Base-by-base conservation (phyloP, 2,329 filamentous ascomycete species). In the Davidsoniella virescens region DNA sequence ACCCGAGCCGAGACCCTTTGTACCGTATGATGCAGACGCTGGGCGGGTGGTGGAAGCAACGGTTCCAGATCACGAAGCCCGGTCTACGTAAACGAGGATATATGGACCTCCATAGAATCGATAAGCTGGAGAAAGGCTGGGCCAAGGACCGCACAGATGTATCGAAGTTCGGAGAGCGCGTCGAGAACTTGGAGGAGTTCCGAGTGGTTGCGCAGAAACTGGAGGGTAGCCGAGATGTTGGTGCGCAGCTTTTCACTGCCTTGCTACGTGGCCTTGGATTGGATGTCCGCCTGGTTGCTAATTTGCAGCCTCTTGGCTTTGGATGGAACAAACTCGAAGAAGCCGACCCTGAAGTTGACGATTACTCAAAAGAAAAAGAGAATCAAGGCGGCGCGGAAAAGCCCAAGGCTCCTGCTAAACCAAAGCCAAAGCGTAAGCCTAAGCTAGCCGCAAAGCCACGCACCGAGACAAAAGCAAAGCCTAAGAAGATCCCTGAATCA, bases 51-150 rank as follows among this genome's bases (percentile, higher is more conserved):
- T 98, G 92, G 92, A 87, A 81, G 61, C 83, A 87, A 58, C 73
- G 80, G 33, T 98, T 94, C 63, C 75, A 70, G 1, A 71, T 92
- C 41, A 86, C 79, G 0, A 75, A 81, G 0, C 87, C 88, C 0
- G 86, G 85, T 0, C 60, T 96, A 18, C 75, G 88, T n/a, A 98
- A 96, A 66, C 73, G 77, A 60, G 92, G 92, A 0, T 96, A 96
- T 61, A 83, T 90, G 68, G 72, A 83, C 0, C 73, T 87, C n/a
- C 72, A 82, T 57, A 73, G 78, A 20, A 67, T 94, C 2, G 81
- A 87, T 57, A 75, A 80, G n/a, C 71, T 92, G 53, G 77, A 82
- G 5, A 79, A 81, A 29, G 80, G 76, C 0, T 87, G 82, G 62
- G 73, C 76, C 29, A 73, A 78, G 10, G 73, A 81, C 45, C 67